Evolutionary conservation across 441 rosid genomes (phyloP), one percentile per base, ranked within the genome.

Genomic region (Adansonia gregorii): DNA sequence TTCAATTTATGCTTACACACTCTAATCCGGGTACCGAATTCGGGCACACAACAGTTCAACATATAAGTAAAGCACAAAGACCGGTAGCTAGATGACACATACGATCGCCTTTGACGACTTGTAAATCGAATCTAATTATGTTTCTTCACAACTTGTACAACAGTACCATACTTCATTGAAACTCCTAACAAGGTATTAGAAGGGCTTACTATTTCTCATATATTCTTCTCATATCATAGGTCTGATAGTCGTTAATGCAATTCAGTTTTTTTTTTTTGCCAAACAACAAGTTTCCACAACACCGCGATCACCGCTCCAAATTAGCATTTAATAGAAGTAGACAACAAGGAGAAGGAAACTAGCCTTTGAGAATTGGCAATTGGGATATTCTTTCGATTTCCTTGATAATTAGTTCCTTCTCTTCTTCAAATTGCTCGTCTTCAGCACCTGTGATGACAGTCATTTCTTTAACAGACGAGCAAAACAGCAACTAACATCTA

Each of bases 381-480:
- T 81, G 67, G 20, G 97, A 84, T 78, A 93, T 79, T 85, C 86
- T 88, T 81, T 84, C 80, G 35, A 96, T 96, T 86, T 93, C 98
- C 75, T 88, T 92, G 55, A 96, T 90, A 82, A 94, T 96, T 73
- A 94, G 83, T 82, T 96, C 98, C 79, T 94, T 96, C 83, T 94
- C 99, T 82, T 93, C 98, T 48, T 96, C 99, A 73, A 96, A 94
- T 81, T 91, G 93, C 67, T 96, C 99, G 71, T 93, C 99, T 58
- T 93, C 98, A 0, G 91, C 86, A 66, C 98, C 97, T 94, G 83
- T 58, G 49, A 78, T 59, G 11, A 71, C 54, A 11, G 59, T 14
- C 7, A 8, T 43, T 6, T n/a, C 20, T 11, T 20, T 19, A 27
- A 20, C 24, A 19, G 19, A 39, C 17, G 14, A 74, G 70, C 67